phyloP scores from a whole-genome alignment of 2,329 filamentous ascomycete species.

The Aspergillus fructus region DNA sequence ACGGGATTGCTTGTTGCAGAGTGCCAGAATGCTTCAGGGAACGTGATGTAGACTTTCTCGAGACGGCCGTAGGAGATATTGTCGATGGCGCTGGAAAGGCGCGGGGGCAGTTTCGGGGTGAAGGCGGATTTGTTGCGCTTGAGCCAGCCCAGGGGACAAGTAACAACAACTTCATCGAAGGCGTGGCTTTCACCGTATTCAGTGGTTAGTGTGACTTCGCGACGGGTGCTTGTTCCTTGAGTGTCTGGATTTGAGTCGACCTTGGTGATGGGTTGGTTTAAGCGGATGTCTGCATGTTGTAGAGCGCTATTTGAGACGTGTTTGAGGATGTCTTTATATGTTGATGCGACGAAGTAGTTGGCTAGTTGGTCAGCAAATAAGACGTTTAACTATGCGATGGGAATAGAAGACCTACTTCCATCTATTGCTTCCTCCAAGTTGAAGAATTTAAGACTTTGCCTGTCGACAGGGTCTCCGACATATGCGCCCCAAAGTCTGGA shows the following conservation, averaged over 20 bases:
- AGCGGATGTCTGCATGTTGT: constrained; percentile 49
- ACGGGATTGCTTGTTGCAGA: constrained; percentile 8
- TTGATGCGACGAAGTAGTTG: constrained; percentile 63
- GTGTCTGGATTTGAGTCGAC: constrained; percentile 31
- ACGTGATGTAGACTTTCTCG: constrained; percentile 61
- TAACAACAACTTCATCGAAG: constrained; percentile 55
- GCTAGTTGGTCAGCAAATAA: constrained; percentile 34
- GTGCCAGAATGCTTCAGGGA: constrained; percentile 75
- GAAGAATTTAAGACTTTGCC: constrained; percentile 64
- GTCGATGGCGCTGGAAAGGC: constrained; percentile 47
- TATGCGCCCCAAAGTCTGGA: constrained; percentile 65
- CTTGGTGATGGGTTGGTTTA: constrained; percentile 45
- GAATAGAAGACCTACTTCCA: constrained; percentile 45
- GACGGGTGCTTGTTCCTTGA: constrained; percentile 21
- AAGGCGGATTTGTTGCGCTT: constrained; percentile 50
- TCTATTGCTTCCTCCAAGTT: constrained; percentile 67
- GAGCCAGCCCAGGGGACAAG: constrained; percentile 55
- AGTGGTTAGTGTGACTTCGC: constrained; percentile 48
- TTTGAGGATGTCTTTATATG: constrained; percentile 58
- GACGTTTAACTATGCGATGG: background rate
- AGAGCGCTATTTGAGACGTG: constrained; percentile 51
- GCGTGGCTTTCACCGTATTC: constrained; percentile 31
- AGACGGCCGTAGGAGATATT: constrained; percentile 48
- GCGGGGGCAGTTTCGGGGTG: constrained; percentile 42
- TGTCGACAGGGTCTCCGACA: constrained; percentile 59